Base-by-base conservation (phyloP, 805 yeast genomes). In the Saccharomycopsis guyanensis region DNA sequence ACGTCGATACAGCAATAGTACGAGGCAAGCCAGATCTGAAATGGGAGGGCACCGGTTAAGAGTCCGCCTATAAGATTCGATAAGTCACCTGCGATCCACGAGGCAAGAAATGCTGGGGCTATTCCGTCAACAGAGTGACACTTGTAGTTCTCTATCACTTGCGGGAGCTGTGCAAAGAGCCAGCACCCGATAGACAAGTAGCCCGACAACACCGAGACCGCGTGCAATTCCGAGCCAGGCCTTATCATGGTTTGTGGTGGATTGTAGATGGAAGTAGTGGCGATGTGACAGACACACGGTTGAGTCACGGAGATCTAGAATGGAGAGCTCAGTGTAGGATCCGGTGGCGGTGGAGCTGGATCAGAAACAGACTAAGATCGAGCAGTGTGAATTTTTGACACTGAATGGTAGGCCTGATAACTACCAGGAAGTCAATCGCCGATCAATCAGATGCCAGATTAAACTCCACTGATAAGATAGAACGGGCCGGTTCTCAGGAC, bases 1-100 rank as follows among this genome's bases (percentile, higher is more conserved):
- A 74, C 45, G 63, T 89, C 97, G 50, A 85, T 83, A 48, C 71
- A 63, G 43, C 91, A 68, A 60, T 85, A 89, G 63, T 89, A 89
- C 1, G 73, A 49, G 0, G 94, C 85, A 15, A 89, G 65, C 19
- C 80, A 65, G 4, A 79, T 73, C 59, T 88, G 97, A 63, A 88
- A 89, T 15, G 82, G 78, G 39, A 87, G 67, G 49, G 89, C 96
- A 4, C 74, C 61, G 0, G 96, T 87, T 39, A 87, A 59, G 0
- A 85, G 49, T 50, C 96, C 86, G 0, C 96, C 97, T 0, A 73
- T 42, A 23, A 81, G 61, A 37, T 77, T 72, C 4, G 45, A 40
- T 19, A 61, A 43, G 40, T 66, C 70, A 8, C 69, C 69, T 7
- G 62, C 42, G 34, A 63, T 54, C 69, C 69, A 65, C 4, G 63